Evolutionary conservation across 495 filamentous ascomycete species (phyloP), one percentile per base, ranked within the genome.

Genomic region (Aspergillus nanangensis): DNA sequence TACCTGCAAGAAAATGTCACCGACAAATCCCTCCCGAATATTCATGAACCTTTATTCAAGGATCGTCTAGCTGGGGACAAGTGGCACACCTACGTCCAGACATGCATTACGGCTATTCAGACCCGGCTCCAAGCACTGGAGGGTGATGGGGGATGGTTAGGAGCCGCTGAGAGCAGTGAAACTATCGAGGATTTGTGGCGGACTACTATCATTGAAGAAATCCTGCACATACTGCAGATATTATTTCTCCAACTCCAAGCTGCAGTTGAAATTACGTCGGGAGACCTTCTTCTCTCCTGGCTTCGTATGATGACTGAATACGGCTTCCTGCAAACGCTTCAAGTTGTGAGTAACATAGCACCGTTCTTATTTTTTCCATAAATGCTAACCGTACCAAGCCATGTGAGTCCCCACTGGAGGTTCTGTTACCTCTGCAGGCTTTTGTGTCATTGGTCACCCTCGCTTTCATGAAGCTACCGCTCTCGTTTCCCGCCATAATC

Each of bases 391-490:
- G 20, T 41, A 25, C 45, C 15, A 50, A 77, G 73, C 68, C 65
- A 41, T 71, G 67, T 49, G 60, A 69, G 36, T 58, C 70, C 22
- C 56, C 71, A 8, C 42, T 52, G 34, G 77, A 79, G 48, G 69
- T 89, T 3, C 56, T 82, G 39, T 53, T 74, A 33, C 79, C 84
- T 1, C 60, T 93, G 8, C 82, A 84, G 50, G 74, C 78, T 13
- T 71, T 95, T 45, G 73, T 80, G 7, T 81, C 82, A n/a, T 71
- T 86, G 8, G 77, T 86, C 24, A 94, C 89, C 0, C 60, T 95
- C 7, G 74, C 80, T 3, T 74, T 95, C 18, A 65, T 97, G 20
- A 87, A 87, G 50, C 68, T 87, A n/a, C 72, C 81, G 40, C 57
- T 52, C 41, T 61, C 54, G 31, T 57, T 74, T 19, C 51, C 54